Percentiles rank a stretch among this genome's conserved stretches.
These are phyloP conservation scores for Hyaloscypha bicolor DNA, from an alignment of 495 filamentous ascomycete genomes.

Conservation along the genomic window DNA sequence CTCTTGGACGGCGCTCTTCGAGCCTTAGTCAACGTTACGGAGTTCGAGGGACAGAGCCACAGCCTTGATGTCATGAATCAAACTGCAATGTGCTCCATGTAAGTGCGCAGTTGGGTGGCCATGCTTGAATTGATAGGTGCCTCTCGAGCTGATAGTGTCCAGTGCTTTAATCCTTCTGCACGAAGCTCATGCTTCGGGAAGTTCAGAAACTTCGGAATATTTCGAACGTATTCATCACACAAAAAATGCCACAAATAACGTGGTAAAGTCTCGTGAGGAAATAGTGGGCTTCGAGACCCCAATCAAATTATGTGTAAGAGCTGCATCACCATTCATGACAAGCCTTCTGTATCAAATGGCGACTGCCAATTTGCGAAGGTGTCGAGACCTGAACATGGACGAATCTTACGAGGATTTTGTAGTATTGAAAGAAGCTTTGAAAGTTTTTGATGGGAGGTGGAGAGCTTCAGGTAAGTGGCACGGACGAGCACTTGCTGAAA, in stretches of 20 bases:
- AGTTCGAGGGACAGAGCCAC: conserved; percentile 10
- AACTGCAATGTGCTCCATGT: conserved; percentile 13
- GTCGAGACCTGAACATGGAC: neutral
- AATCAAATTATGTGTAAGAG: conserved; percentile 3
- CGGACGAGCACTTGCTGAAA: neutral
- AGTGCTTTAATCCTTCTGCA: conserved; percentile 10
- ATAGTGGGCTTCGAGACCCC: neutral
- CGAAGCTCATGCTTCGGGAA: conserved; percentile 8
- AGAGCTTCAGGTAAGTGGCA: conserved; percentile 12
- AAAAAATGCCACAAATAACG: neutral
- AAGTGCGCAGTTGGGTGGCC: neutral
- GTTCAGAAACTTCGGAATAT: conserved; percentile 6
- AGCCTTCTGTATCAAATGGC: conserved; percentile 13
- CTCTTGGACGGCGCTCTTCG: conserved; percentile 15
- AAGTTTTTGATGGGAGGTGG: conserved; percentile 17
- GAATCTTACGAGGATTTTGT: conserved; percentile 2
- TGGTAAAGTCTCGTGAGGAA: neutral
- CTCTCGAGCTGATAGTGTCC: neutral
- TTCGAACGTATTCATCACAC: conserved; percentile 7
- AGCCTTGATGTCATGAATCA: conserved; percentile 18
- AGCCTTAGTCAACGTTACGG: neutral
- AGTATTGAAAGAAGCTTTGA: conserved; percentile 6
- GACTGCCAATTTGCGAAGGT: neutral
- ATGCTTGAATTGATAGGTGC: neutral
- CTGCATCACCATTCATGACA: conserved; percentile 13